phyloP scores from a whole-genome alignment of 352 stramenopile species.

The Peronospora destructor region DNA sequence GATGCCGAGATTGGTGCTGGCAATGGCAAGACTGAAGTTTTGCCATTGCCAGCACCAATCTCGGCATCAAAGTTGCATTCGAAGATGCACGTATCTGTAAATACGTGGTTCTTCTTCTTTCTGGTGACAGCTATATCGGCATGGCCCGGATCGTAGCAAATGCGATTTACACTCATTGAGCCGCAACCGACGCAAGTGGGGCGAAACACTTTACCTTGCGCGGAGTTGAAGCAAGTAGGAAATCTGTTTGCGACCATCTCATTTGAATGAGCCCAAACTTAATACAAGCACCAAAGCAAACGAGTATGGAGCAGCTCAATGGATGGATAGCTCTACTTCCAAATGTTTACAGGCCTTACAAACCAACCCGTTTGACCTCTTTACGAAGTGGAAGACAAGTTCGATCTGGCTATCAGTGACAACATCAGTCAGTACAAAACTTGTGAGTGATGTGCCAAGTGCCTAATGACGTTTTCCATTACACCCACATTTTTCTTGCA shows the following conservation, averaged over 20 bases:
- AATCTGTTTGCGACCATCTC: slow-evolving; percentile 11
- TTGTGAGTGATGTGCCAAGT: slow-evolving; percentile 21
- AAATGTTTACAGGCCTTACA: slow-evolving; percentile 58
- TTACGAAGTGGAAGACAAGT: slow-evolving; percentile 26
- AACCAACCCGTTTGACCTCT: no score
- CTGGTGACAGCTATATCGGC: slow-evolving; percentile 42
- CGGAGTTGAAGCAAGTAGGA: slow-evolving; percentile 16
- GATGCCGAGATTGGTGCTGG: slow-evolving; percentile 30
- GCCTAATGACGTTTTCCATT: slow-evolving; percentile 10
- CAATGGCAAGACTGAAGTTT: slow-evolving; percentile 36
- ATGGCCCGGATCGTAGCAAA: slow-evolving; percentile 65
- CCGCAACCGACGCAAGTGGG: slow-evolving; percentile 16
- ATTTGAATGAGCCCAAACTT: not conserved
- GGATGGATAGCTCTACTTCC: slow-evolving; percentile 54
- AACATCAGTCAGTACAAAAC: not conserved
- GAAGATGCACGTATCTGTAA: slow-evolving; percentile 56
- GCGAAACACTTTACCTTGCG: slow-evolving; percentile 35
- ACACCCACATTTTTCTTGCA: slow-evolving; percentile 8
- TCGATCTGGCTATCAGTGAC: slow-evolving; percentile 4
- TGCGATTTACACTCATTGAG: slow-evolving; percentile 38
- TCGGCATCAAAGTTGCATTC: no score
- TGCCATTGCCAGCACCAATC: slow-evolving; percentile 42
- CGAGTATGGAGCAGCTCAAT: slow-evolving; percentile 43
- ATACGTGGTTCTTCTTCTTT: slow-evolving; percentile 28
- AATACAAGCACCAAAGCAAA: slow-evolving; percentile 29